A percentile compares a stretch with the other conserved stretches of the same genome.
phyloP scores from a whole-genome alignment of 192 early-diverging fungal species.

The Radiomyces spectabilis region DNA sequence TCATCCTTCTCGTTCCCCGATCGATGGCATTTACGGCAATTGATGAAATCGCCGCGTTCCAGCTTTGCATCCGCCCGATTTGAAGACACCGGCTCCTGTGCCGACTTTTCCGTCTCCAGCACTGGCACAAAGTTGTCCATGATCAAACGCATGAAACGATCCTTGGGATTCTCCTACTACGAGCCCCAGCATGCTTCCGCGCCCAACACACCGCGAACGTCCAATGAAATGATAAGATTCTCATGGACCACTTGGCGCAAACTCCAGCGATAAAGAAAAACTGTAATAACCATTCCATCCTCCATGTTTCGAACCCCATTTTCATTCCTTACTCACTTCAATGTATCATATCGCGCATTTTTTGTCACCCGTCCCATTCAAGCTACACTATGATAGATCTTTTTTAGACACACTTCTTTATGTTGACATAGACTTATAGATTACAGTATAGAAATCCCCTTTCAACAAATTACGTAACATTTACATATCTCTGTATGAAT shows the following conservation, averaged over 20 bases:
- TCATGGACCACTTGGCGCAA: background rate
- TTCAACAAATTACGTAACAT: too few relatives aligned
- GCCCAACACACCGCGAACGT: background rate
- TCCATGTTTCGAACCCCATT: too few relatives aligned
- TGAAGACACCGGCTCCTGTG: background rate
- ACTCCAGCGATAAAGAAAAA: background rate
- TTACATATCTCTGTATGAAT: too few relatives aligned
- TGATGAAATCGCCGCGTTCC: background rate
- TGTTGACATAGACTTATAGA: too few relatives aligned
- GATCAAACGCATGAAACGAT: background rate
- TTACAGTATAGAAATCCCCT: too few relatives aligned
- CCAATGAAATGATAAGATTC: background rate
- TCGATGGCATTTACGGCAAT: background rate
- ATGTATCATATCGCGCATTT: background rate
- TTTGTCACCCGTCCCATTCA: too few relatives aligned
- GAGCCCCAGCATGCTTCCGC: background rate
- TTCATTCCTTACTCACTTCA: too few relatives aligned
- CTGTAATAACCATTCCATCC: background rate
- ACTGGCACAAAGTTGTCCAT: background rate
- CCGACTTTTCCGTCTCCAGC: background rate
- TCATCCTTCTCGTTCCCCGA: constrained; percentile 1
- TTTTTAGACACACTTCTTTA: too few relatives aligned
- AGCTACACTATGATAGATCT: too few relatives aligned
- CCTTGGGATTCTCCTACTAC: background rate
- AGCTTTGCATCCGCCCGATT: background rate